Evolutionary conservation across 2,329 filamentous ascomycete species (phyloP), one percentile per base, ranked within the genome.

Genomic region (Fusarium palustre): DNA sequence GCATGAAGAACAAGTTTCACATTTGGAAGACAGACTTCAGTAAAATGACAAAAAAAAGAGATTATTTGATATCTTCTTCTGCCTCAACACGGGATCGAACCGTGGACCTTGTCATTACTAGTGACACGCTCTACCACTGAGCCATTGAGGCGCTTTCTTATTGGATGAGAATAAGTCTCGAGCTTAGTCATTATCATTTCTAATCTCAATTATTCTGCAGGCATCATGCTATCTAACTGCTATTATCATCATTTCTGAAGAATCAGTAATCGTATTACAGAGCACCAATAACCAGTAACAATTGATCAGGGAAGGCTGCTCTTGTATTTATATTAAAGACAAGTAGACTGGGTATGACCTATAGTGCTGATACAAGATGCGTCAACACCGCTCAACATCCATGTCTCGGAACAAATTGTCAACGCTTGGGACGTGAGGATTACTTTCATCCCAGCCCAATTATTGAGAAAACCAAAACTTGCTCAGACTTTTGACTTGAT

Each of bases 111-210:
- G 59, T 63, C 60, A 63, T 63, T 63, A 63, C 60, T 63, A 63
- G 59, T 63, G 60, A 63, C 59, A 63, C 60, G 60, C 49, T 63
- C 52, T 63, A 63, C 60, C 60, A 63, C 60, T 63, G 60, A 63
- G 58, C 58, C 60, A 63, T 48, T 60, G 22, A 45, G 60, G 60
- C 60, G 38, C 36, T 4, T 2, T 34, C 3, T 63, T 31, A 63
- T 39, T 63, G 48, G 58, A 30, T 63, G 25, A 57, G 2, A 30
- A 4, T 1, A 0, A 1, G 1, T 4, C 0, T 1, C 0, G 1
- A 0, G 11, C 7, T 15, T 25, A 4, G 16, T 0, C 3, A 18
- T 5, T 49, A 49, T 39, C 4, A 13, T 20, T 39, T 12, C n/a
- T 22, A 11, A 3, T 1, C 0, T 1, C 7, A 2, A 13, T 8